phyloP scores from a whole-genome alignment of 116 monocot species.

The Trichopus zeylanicus region DNA sequence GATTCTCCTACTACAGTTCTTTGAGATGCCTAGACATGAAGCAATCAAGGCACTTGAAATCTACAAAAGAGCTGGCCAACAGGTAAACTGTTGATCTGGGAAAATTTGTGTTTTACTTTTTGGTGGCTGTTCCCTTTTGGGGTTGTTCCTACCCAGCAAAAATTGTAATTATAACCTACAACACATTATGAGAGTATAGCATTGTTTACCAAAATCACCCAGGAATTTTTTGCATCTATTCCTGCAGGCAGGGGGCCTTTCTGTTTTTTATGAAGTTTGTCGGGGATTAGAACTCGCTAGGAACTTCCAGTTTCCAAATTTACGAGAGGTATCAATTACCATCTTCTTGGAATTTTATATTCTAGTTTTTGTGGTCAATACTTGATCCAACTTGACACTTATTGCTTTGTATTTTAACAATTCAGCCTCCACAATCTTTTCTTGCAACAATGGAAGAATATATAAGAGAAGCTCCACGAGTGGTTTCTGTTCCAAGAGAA shows the following conservation, averaged over 20 bases:
- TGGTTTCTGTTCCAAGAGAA: conserved; percentile 48
- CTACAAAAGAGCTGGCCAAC: conserved; percentile 84
- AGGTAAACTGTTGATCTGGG: conserved; percentile 28
- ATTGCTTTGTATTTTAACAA: conserved; percentile 9
- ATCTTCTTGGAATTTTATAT: not conserved
- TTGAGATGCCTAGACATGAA: conserved; percentile 99
- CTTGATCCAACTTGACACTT: not conserved
- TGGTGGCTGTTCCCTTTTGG: not conserved
- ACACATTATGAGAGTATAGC: too few species aligned
- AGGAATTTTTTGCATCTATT: conserved; percentile 1
- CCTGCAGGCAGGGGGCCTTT: conserved; percentile 74
- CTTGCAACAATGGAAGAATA: conserved; percentile 93
- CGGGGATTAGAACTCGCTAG: conserved; percentile 83
- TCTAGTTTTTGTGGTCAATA: not conserved
- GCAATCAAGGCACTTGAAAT: conserved; percentile 92
- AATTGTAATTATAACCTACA: too few species aligned
- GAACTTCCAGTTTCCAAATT: conserved; percentile 94
- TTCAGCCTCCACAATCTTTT: conserved; percentile 89
- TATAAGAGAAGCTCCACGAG: conserved; percentile 76
- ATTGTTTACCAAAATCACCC: too few species aligned
- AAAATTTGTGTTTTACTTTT: not conserved
- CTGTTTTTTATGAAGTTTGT: conserved; percentile 95
- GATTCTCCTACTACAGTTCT: conserved; percentile 51
- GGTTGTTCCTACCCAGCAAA: too few species aligned
- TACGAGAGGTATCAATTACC: conserved; percentile 56